Evolutionary conservation across 192 early-diverging fungal species (phyloP).

Genomic region (Lobosporangium transversale): DNA sequence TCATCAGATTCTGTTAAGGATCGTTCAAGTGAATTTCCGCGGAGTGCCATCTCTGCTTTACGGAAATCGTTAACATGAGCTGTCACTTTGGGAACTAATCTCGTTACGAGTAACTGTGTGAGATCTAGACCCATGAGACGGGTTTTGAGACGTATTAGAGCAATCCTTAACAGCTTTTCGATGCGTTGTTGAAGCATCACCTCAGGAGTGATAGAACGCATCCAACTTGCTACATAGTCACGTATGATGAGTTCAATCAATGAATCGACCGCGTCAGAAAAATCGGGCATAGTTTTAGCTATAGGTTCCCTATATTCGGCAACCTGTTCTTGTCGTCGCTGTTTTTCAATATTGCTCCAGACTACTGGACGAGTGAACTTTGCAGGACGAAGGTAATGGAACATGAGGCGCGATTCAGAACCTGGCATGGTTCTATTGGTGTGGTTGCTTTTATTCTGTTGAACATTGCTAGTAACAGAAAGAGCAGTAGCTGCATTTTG

Average conservation of each 20-base stretch:
- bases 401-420: conserved; percentile 24
- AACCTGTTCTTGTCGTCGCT: conserved; percentile 34
- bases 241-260: conserved; percentile 60
- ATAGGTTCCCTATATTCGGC: conserved; percentile 40
- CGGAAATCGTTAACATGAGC: conserved; percentile 73
- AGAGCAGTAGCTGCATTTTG: not conserved
- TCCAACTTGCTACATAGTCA: conserved; percentile 72
- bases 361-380: conserved; percentile 35
- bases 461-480: not conserved
- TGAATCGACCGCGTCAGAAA: conserved; percentile 55
- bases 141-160: conserved; percentile 39
- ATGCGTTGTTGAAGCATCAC: conserved; percentile 57
- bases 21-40: conserved; percentile 57
- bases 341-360: conserved; percentile 35
- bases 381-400: conserved; percentile 43
- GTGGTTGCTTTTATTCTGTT: not conserved
- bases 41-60: conserved; percentile 64
- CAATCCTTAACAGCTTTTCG: conserved; percentile 59
- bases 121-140: conserved; percentile 68
- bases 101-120: conserved; percentile 66
- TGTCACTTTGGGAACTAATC: conserved; percentile 77
- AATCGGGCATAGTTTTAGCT: conserved; percentile 39
- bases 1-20: conserved; percentile 65
- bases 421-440: conserved; percentile 26
- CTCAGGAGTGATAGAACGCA: conserved; percentile 57